Evolutionary conservation across 2,329 filamentous ascomycete genomes (phyloP), one percentile per base, ranked within the genome.

Genomic region (Neurospora crassa): DNA sequence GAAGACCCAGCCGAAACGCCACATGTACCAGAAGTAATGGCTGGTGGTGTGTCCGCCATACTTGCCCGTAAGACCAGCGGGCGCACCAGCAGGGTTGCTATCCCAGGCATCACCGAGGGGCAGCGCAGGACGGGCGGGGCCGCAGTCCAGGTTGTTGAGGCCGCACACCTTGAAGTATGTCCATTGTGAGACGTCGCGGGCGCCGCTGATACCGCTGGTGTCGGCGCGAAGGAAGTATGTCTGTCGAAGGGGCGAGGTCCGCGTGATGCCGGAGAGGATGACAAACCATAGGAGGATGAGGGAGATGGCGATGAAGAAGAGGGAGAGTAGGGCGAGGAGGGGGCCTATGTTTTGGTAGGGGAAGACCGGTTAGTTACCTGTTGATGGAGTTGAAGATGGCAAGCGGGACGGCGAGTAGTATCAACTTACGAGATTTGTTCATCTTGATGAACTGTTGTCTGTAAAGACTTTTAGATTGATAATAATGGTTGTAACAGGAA

Each of bases 1-100:
- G 81, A 97, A 96, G 45, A 94, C 93, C 88, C 95, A 98, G 80
- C 93, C 91, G 84, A 97, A 97, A 53, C 95, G 89, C 83, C 93
- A 96, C 79, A 96, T 86, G 82, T 94, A 93, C 83, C 87, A 98
- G 84, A 90, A 97, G 74, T 83, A 82, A 29, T 74, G 79, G 73
- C 85, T 86, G 6, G 89, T 90, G 3, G 87, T 90, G 72, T 81
- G 74, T 72, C 82, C 82, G 72, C 83, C 88, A 75, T 89, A 84
- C 11, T 74, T 71, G 83, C 91, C 86, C 45, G 82, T 77, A n/a
- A 89, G 80, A 5, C 77, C 79, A 0, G 73, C 68, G 18, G 87
- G 87, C 0, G 81, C 84, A 53, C 81, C 80, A 2, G 75, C 59
- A 29, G 87, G 82, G 76, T 83, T 76, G 2, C 80, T 81, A 24